Conservation (phyloP, 2,329 filamentous ascomycete genomes). For the Diaporthe nobilis region DNA sequence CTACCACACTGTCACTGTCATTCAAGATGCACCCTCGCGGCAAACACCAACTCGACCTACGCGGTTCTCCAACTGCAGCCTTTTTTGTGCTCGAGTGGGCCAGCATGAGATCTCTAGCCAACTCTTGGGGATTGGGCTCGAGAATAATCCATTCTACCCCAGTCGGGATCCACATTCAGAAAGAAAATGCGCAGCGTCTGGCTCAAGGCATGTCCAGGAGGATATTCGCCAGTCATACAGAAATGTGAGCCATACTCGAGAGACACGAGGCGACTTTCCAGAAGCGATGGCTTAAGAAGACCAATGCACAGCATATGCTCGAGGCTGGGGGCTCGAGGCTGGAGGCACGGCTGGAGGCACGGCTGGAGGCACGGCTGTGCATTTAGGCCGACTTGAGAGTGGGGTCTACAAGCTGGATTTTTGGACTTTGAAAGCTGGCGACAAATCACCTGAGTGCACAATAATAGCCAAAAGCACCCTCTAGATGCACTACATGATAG, state of each 20-base stretch:
- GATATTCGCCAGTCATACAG: not conserved
- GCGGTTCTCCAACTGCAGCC: not conserved
- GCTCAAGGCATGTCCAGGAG: not conserved
- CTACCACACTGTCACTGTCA: not conserved
- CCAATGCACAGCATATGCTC: constrained; percentile 55
- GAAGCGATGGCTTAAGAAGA: constrained; percentile 70
- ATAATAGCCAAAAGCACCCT: not conserved
- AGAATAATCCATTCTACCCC: not conserved
- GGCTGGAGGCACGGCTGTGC: not conserved
- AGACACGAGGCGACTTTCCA: constrained; percentile 66
- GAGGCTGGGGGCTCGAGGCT: not conserved
- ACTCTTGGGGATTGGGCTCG: not conserved
- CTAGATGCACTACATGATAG: not conserved
- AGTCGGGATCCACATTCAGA: not conserved
- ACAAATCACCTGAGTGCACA: not conserved
- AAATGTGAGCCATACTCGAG: constrained; percentile 48
- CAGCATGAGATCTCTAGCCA: not conserved
- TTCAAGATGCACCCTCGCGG: not conserved
- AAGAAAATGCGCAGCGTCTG: not conserved
- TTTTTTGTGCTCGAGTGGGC: not conserved
- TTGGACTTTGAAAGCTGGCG: not conserved
- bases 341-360: not conserved
- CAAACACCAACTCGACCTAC: not conserved
- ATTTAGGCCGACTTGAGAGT: not conserved
- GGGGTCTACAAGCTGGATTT: not conserved